These are phyloP conservation scores for Xylariaceae sp. DNA, from an alignment of 2,329 filamentous ascomycete genomes.

Conservation along the genomic window DNA sequence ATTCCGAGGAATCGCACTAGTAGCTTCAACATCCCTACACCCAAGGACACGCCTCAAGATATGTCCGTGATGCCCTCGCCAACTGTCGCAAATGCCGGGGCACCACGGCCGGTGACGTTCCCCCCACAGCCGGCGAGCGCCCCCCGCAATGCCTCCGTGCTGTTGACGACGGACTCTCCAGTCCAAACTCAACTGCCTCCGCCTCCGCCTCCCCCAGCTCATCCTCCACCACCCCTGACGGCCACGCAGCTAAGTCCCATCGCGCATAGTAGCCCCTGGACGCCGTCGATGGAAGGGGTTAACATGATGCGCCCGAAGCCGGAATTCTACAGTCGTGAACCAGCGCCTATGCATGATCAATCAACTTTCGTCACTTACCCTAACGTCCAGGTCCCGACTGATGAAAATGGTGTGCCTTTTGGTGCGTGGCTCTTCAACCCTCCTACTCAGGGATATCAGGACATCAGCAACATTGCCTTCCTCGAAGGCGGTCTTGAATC, in stretches of 20 bases:
- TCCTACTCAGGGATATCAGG: slow-evolving; percentile 45
- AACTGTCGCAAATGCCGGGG: slow-evolving; percentile 20
- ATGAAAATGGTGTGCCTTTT: slow-evolving; percentile 47
- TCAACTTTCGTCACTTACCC: slow-evolving; percentile 40
- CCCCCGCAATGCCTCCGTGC: slow-evolving; percentile 51
- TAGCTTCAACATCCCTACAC: slow-evolving; percentile 46
- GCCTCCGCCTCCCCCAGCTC: slow-evolving; percentile 12
- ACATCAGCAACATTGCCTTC: slow-evolving; percentile 50
- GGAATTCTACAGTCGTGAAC: slow-evolving; percentile 39
- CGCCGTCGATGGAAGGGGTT: slow-evolving; percentile 41
- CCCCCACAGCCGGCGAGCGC: slow-evolving; percentile 38
- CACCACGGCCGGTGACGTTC: slow-evolving; percentile 27
- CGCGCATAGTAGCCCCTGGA: slow-evolving; percentile 33
- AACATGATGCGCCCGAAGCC: slow-evolving; percentile 44
- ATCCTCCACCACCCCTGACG: slow-evolving; percentile 14
- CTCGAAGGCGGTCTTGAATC: slow-evolving; percentile 54
- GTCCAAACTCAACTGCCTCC: slow-evolving; percentile 34
- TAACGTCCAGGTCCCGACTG: slow-evolving; percentile 38
- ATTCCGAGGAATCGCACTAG: slow-evolving; percentile 54
- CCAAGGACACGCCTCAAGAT: slow-evolving; percentile 28
- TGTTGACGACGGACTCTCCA: slow-evolving; percentile 46
- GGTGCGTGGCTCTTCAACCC: slow-evolving; percentile 55
- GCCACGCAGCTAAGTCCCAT: slow-evolving; percentile 28
- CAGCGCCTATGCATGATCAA: slow-evolving; percentile 35
- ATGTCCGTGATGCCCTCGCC: slow-evolving; percentile 34